phyloP scores from a whole-genome alignment of 805 yeast genomes.

The Yamadazyma paraphyllophila region DNA sequence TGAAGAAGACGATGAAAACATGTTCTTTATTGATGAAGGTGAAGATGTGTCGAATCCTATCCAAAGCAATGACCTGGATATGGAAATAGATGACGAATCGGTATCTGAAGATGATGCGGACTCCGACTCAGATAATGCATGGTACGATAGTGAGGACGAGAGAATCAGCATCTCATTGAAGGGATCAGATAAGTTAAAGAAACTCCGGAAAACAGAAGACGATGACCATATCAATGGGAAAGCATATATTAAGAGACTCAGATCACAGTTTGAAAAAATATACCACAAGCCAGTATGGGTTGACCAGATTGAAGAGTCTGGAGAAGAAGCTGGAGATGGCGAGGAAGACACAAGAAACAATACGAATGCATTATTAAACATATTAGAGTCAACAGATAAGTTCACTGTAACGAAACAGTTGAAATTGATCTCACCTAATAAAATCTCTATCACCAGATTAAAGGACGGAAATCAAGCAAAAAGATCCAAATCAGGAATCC shows the following conservation, averaged over 20 bases:
- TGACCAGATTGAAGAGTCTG: conserved; percentile 23
- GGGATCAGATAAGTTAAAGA: conserved; percentile 59
- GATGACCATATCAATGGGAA: conserved; percentile 57
- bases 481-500: conserved; percentile 77
- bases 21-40: conserved; percentile 45
- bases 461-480: conserved; percentile 80
- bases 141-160: conserved; percentile 95
- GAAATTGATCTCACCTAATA: conserved; percentile 64
- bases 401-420: conserved; percentile 44
- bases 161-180: conserved; percentile 57
- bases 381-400: conserved; percentile 32
- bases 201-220: conserved; percentile 60
- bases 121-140: conserved; percentile 37
- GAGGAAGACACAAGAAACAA: conserved; percentile 20
- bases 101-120: conserved; percentile 15
- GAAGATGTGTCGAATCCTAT: conserved; percentile 13
- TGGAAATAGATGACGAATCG: conserved; percentile 16
- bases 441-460: conserved; percentile 73
- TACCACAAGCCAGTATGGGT: conserved; percentile 90
- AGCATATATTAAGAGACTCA: conserved; percentile 59
- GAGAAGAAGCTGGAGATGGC: conserved; percentile 16
- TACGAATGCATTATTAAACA: conserved; percentile 30
- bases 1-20: conserved; percentile 35
- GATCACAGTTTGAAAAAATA: conserved; percentile 68
- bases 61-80: conserved; percentile 25